Conservation (phyloP, 2,329 filamentous ascomycete genomes). For the Elsinoe necatrix region DNA sequence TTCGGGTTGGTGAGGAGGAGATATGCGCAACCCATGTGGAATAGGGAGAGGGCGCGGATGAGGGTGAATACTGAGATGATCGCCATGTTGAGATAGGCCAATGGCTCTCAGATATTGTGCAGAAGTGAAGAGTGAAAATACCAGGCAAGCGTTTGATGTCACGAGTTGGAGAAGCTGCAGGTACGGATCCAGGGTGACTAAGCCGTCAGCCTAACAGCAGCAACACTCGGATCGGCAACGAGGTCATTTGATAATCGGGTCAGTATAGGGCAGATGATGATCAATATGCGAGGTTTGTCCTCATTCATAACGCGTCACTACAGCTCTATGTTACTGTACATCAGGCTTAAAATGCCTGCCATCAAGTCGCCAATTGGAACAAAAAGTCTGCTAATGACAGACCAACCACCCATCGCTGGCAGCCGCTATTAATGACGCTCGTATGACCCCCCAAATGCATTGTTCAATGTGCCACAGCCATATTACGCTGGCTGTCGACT, state of each 20-base stretch:
- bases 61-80: slow-evolving; percentile 73
- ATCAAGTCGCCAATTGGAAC: neutral
- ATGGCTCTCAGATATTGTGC: neutral
- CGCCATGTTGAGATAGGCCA: slow-evolving; percentile 51
- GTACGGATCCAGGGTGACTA: neutral
- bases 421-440: neutral
- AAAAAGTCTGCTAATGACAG: neutral
- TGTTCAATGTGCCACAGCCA: neutral
- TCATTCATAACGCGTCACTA: slow-evolving; percentile 2
- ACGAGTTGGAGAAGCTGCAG: neutral
- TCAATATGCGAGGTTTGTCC: neutral
- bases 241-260: too few relatives aligned
- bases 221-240: too few relatives aligned
- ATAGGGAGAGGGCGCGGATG: slow-evolving; percentile 71
- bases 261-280: neutral
- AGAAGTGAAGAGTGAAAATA: neutral
- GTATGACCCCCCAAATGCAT: neutral
- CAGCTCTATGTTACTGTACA: slow-evolving; percentile 5
- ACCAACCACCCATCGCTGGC: neutral
- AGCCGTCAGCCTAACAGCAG: neutral
- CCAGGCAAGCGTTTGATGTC: neutral
- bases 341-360: neutral
- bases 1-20: slow-evolving; percentile 71
- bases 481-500: neutral
- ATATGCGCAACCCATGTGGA: slow-evolving; percentile 75